phyloP scores from a whole-genome alignment of 139 green algal genomes.

The Tetradesmus lagerheimii region DNA sequence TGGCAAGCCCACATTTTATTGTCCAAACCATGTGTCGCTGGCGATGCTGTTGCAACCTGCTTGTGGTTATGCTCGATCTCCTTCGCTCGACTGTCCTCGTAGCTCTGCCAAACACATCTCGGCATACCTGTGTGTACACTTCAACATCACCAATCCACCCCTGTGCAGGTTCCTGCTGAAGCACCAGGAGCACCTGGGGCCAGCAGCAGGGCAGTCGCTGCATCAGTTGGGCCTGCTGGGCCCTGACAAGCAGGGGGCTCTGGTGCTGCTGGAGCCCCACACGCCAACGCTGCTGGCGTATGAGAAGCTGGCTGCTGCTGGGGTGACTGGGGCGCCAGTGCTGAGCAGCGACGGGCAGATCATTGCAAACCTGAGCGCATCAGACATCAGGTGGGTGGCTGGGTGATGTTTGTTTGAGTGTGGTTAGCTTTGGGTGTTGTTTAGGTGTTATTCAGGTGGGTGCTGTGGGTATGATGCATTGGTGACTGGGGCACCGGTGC shows the following conservation, averaged over 20 bases:
- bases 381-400: slow-evolving; percentile 69
- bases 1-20: no score
- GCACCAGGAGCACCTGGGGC: slow-evolving; percentile 50
- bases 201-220: slow-evolving; percentile 40
- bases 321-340: slow-evolving; percentile 74
- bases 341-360: slow-evolving; percentile 67
- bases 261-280: slow-evolving; percentile 69
- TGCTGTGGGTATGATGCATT: no score
- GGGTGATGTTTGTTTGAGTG: background rate
- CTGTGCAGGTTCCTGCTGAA: slow-evolving; percentile 38
- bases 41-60: no score
- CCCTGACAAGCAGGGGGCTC: slow-evolving; percentile 2
- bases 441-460: background rate
- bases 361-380: slow-evolving; percentile 85
- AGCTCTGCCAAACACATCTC: no score
- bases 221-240: slow-evolving; percentile 58
- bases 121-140: no score
- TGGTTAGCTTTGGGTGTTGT: background rate
- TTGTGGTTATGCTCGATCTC: no score
- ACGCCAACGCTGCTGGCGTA: slow-evolving; percentile 79
- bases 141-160: no score
- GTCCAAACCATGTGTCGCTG: no score
- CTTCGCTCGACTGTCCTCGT: no score
- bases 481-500: slow-evolving; percentile 69
- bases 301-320: slow-evolving; percentile 63